A percentile compares a stretch with the other conserved stretches of the same genome.
Conservation (phyloP, 2,329 filamentous ascomycete genomes). For the Sclerotinia borealis region DNA sequence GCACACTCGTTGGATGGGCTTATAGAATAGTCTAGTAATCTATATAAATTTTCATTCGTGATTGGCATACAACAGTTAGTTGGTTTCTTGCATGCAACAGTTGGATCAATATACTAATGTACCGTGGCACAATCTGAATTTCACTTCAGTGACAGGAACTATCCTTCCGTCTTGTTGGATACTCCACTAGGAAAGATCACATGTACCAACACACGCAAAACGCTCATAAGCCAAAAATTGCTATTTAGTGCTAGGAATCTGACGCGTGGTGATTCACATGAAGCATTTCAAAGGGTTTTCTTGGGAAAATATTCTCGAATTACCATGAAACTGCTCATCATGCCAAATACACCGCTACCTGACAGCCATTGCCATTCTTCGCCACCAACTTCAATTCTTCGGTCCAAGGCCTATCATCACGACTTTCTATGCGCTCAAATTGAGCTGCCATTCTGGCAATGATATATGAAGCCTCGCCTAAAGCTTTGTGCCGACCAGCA, state of each 20-base stretch:
- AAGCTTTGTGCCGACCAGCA: slow-evolving; percentile 45
- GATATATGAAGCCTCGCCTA: slow-evolving; percentile 17
- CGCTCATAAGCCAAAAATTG: fast-evolving
- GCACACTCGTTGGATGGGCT: too few species aligned
- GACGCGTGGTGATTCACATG: background rate
- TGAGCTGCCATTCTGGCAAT: slow-evolving; percentile 13
- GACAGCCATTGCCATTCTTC: slow-evolving; percentile 12
- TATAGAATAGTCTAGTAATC: background rate
- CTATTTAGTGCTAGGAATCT: fast-evolving
- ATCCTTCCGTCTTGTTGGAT: background rate
- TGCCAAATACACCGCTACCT: background rate
- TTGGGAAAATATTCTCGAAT: background rate
- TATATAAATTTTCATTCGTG: background rate
- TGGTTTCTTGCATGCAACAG: background rate
- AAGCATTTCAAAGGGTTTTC: background rate
- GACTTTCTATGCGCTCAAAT: slow-evolving; percentile 13
- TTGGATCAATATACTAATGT: background rate
- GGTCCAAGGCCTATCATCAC: slow-evolving; percentile 8
- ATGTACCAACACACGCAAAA: background rate
- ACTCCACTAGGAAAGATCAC: background rate
- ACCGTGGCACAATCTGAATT: background rate
- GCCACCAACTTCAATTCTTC: slow-evolving; percentile 8
- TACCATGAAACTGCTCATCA: background rate
- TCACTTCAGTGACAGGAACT: too few species aligned
- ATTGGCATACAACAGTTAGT: background rate